Base-by-base conservation (phyloP, 305 asterid genomes). In the Fraxinus angustifolia region DNA sequence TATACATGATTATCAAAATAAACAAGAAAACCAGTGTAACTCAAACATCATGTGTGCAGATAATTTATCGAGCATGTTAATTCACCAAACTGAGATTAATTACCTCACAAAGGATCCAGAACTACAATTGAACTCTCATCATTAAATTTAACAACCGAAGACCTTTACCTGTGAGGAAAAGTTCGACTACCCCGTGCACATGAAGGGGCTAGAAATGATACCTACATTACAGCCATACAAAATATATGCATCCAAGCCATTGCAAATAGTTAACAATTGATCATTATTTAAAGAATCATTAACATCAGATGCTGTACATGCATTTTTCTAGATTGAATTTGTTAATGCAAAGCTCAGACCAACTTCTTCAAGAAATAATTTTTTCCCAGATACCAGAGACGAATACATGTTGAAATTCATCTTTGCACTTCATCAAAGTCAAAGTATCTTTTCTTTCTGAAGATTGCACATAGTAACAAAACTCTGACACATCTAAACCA, bases 351-450 rank as follows among this genome's bases (percentile, higher is more conserved):
- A 72, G 42, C 14, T 31, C 11, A 31, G 40, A 33, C 26, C 45
- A 70, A 14, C 75, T 70, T 65, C 17, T 65, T 34, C 75, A 70
- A 70, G 21, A 70, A 70, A 70, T 70, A 65, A 56, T 14, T 33
- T 36, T 84, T 60, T 60, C 79, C 74, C 36, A 79, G 83, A 79
- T 83, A 35, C 56, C 67, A 33, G 80, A 53, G 36, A 60, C 31
- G 4, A 58, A 16, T 19, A 16, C 3, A 7, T 36, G 38, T 21
- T 77, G 42, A 19, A 36, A 36, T 36, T 82, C 82, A 77, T 28
- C 50, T 36, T 75, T 31, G 28, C 50, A 30, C 56, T 72, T 73
- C 82, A 73, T 74, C 79, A 78, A 74, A 33, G 36, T 60, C 79
- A 80, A 80, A 75, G 65, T 16, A 78, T 21, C 11, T 72, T 72